Percentiles rank a stretch among this genome's conserved stretches.
phyloP scores from a whole-genome alignment of 2,329 filamentous ascomycete genomes.

The Ceratocystis huliohia region DNA sequence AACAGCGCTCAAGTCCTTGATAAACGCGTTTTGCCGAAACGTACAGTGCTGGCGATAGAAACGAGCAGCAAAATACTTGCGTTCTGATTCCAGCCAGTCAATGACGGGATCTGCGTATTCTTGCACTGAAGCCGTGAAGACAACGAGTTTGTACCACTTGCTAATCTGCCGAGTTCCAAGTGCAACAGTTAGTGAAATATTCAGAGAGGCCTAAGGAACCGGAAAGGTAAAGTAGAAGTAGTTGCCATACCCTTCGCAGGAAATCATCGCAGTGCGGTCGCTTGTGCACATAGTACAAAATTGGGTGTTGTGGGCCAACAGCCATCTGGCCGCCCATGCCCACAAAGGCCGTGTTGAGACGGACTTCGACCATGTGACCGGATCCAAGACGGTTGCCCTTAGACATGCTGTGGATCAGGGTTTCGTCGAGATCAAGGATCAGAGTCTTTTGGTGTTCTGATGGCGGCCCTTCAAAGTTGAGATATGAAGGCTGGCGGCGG shows the following conservation, averaged over 20 bases:
- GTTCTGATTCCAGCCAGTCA: constrained; percentile 93
- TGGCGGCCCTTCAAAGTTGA: constrained; percentile 44
- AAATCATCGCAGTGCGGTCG: constrained; percentile 95
- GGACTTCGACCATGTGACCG: constrained; percentile 98
- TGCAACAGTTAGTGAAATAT: constrained; percentile 22
- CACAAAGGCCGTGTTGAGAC: constrained; percentile 60
- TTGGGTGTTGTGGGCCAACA: constrained; percentile 79
- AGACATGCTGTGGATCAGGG: constrained; percentile 93
- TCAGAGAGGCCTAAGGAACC: background rate
- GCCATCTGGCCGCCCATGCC: constrained; percentile 53
- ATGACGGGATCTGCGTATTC: constrained; percentile 98
- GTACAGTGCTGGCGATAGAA: constrained; percentile 98
- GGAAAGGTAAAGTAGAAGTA: background rate
- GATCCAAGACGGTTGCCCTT: constrained; percentile 92
- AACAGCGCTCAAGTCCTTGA: constrained; percentile 92
- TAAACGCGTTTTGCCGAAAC: constrained; percentile 86
- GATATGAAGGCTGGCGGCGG: constrained; percentile 76
- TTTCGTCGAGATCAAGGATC: constrained; percentile 92
- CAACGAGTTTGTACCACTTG: constrained; percentile 96
- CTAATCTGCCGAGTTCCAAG: constrained; percentile 44
- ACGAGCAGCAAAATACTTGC: constrained; percentile 86
- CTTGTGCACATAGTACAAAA: constrained; percentile 98
- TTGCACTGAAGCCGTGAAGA: constrained; percentile 95
- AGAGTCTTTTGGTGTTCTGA: constrained; percentile 72
- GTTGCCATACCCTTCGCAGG: constrained; percentile 54